Base-by-base conservation (phyloP, 2,329 filamentous ascomycete species). In the Aspergillus sp. region DNA sequence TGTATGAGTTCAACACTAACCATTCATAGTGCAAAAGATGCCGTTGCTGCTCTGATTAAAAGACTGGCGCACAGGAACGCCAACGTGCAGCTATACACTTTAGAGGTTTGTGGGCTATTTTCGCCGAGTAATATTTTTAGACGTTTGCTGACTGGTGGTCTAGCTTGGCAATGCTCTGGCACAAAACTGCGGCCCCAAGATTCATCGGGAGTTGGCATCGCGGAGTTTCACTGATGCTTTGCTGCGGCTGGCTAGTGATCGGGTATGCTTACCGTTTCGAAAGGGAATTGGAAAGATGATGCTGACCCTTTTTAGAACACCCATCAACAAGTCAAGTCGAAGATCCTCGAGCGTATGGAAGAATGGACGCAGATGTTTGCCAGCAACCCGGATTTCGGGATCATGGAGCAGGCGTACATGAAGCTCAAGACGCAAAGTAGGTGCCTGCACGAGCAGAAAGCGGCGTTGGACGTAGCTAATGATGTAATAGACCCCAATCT, bases 341-440 rank as follows among this genome's bases (percentile, higher is more conserved):
- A 96, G 78, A 95, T 98, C 55, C 71, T 97, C 49, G 91, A 97
- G 74, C 83, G 90, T 56, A 97, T 97, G 88, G 84, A 86, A 66
- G 88, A 91, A 54, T 98, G 93, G 93, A 83, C 86, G 48, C 87
- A 93, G 60, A 94, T 96, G 87, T 97, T 97, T 66, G 80, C 81
- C 59, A 83, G 79, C 50, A 88, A 96, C 63, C 80, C 89, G 7
- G 91, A 96, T 64, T 79, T 98, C 50, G 93, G 93, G 12, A 94
- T 98, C 64, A 98, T 98, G 93, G 86, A 90, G 66, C 88, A 94
- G 62, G 90, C 91, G 49, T 97, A 91, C 68, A 83, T 83, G 72
- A 88, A 85, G 65, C 75, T 97, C 52, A 94, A 95, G 75, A 75
- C 76, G 19, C 77, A 80, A 59, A 82, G 79, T 81, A 64, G 53